phyloP scores from a whole-genome alignment of 345 rosid genomes.

The Citrus sp. region DNA sequence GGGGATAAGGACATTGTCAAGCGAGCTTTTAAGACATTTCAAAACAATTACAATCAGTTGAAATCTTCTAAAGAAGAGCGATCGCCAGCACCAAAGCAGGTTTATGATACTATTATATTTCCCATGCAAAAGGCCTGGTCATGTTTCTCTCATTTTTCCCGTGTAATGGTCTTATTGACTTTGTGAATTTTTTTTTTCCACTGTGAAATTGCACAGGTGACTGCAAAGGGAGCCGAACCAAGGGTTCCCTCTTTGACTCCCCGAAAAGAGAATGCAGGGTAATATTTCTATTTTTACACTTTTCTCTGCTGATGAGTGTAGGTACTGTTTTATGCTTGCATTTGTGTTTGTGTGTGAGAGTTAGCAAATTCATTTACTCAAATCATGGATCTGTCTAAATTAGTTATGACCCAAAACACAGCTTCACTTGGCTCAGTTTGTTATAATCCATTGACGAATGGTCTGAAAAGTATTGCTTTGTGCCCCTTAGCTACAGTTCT shows the following conservation, averaged over 20 bases:
- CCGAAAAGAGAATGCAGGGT: constrained; percentile 64
- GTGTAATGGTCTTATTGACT: neutral
- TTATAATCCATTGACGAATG: neutral
- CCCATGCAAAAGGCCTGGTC: constrained; percentile 1
- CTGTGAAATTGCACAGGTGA: constrained; percentile 25
- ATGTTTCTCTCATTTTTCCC: neutral
- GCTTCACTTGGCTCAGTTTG: neutral
- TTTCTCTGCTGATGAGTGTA: constrained; percentile 13
- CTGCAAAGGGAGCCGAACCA: constrained; percentile 35
- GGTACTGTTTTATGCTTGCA: neutral
- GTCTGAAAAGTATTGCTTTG: neutral
- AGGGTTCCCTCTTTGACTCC: constrained; percentile 35
- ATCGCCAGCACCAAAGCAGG: constrained; percentile 56
- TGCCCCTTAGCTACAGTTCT: neutral
- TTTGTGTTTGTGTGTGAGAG: constrained; percentile 4
- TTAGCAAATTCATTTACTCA: neutral
- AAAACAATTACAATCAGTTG: constrained; percentile 44
- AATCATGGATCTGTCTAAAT: neutral
- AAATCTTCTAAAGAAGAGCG: constrained; percentile 40
- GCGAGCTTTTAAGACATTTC: constrained; percentile 81
- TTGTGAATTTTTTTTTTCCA: neutral
- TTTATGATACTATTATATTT: constrained; percentile 12
- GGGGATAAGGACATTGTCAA: constrained; percentile 93
- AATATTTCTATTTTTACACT: constrained; percentile 20
- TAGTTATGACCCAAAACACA: neutral